phyloP scores from a whole-genome alignment of 2,329 filamentous ascomycete genomes.

The Phialocephala subalpina region DNA sequence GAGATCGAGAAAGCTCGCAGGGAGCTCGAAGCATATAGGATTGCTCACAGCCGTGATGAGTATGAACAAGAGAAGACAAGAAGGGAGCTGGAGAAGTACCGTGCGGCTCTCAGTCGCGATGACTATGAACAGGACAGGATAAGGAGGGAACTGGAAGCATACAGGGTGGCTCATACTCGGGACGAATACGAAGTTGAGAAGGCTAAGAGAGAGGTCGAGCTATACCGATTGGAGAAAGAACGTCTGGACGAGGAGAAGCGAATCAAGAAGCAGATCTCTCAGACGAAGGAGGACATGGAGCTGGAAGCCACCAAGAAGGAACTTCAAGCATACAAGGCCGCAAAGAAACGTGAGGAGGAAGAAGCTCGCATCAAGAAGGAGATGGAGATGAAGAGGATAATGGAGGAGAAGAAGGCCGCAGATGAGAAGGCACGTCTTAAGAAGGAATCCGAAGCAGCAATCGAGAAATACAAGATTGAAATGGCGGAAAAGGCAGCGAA shows the following conservation, averaged over 20 bases:
- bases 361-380: conserved; percentile 53
- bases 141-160: conserved; percentile 53
- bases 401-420: conserved; percentile 54
- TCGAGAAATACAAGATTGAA: conserved; percentile 58
- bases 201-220: conserved; percentile 47
- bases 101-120: conserved; percentile 16
- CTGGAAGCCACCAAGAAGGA: conserved; percentile 37
- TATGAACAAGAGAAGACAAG: conserved; percentile 51
- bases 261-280: conserved; percentile 23
- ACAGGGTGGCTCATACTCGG: conserved; percentile 44
- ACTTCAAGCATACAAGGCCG: conserved; percentile 49
- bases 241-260: conserved; percentile 48
- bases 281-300: conserved; percentile 34
- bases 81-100: conserved; percentile 25
- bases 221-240: conserved; percentile 48
- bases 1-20: conserved; percentile 49
- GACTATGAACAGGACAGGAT: conserved; percentile 48
- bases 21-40: conserved; percentile 26
- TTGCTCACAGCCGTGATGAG: conserved; percentile 41
- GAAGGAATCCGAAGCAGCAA: conserved; percentile 57
- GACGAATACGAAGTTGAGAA: conserved; percentile 49
- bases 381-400: conserved; percentile 51
- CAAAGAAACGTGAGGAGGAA: conserved; percentile 41
- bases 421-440: conserved; percentile 47
- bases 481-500: conserved; percentile 45